These are phyloP conservation scores for Myriosclerotinia duriaeana DNA, from an alignment of 2,329 filamentous ascomycete species.

Conservation along the genomic window DNA sequence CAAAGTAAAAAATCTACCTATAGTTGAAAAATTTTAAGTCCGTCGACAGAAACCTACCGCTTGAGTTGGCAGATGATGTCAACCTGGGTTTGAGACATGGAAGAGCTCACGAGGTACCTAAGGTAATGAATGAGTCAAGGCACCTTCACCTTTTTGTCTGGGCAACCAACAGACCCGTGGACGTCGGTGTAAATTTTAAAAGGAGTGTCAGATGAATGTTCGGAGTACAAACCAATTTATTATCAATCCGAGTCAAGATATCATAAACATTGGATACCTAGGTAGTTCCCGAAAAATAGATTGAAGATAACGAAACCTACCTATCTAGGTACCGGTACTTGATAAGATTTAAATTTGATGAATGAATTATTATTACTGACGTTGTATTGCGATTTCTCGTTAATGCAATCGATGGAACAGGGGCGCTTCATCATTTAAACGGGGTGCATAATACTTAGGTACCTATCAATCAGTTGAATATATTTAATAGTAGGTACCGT, in stretches of 20 bases:
- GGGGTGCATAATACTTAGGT: not conserved
- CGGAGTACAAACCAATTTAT: constrained; percentile 9
- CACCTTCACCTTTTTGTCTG: constrained; percentile 16
- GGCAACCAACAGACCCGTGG: constrained; percentile 17
- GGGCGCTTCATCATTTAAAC: not conserved
- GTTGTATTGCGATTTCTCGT: not conserved
- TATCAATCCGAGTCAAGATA: not conserved
- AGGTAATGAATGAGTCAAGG: not conserved
- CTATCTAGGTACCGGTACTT: not conserved
- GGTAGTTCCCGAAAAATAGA: not conserved
- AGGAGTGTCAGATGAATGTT: constrained; percentile 9
- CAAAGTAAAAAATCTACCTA: not conserved
- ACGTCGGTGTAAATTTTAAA: constrained; percentile 21
- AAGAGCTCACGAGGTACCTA: constrained; percentile 21
- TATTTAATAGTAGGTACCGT: not conserved
- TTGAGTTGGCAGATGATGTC: constrained; percentile 9
- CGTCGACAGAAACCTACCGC: constrained; percentile 5
- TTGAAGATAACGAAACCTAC: not conserved
- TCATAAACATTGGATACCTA: not conserved
- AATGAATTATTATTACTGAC: not conserved
- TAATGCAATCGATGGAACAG: constrained; percentile 12
- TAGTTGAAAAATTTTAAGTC: not conserved
- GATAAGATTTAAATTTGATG: not conserved
- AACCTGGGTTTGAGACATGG: constrained; percentile 12
- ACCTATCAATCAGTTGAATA: not conserved